Percentiles rank a stretch among this genome's conserved stretches.
Conservation (phyloP, 306 rosid species). For the Cicer pinnatifidum region DNA sequence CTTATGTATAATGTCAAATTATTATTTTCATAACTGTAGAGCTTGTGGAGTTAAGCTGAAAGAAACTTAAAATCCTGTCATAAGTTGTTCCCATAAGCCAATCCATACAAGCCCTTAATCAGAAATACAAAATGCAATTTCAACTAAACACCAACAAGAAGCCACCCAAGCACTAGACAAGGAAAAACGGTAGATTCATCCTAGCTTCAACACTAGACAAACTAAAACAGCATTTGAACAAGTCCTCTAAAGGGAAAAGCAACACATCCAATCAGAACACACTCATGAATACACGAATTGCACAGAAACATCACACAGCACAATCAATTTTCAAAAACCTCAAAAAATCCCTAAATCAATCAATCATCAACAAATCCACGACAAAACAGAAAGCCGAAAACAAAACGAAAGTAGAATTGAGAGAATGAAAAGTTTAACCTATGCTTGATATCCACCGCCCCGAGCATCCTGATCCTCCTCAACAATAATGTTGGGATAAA, state of each 20-base stretch:
- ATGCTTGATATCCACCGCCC: conserved; percentile 91
- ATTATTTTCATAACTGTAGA: no score
- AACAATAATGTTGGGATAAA: conserved; percentile 58
- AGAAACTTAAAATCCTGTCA: no score
- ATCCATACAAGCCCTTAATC: neutral
- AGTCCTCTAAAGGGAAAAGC: neutral
- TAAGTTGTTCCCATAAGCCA: no score
- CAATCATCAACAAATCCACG: neutral
- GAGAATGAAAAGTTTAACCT: conserved; percentile 26
- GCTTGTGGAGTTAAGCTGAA: no score
- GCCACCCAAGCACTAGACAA: neutral
- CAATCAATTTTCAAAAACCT: conserved; percentile 4
- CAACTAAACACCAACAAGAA: neutral
- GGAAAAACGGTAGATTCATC: neutral
- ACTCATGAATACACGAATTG: neutral
- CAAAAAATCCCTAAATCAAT: conserved; percentile 33
- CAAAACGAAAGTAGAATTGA: neutral
- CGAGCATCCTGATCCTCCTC: conserved; percentile 70
- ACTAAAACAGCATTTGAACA: neutral
- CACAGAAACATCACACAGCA: neutral
- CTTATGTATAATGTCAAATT: no score
- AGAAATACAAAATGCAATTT: neutral
- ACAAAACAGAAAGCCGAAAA: neutral
- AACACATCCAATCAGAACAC: conserved; percentile 11
- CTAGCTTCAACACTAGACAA: conserved; percentile 6